Percentiles rank a stretch among this genome's conserved stretches.
These are phyloP conservation scores for Fusarium sp. DNA, from an alignment of 2,329 filamentous ascomycete genomes.

Conservation along the genomic window DNA sequence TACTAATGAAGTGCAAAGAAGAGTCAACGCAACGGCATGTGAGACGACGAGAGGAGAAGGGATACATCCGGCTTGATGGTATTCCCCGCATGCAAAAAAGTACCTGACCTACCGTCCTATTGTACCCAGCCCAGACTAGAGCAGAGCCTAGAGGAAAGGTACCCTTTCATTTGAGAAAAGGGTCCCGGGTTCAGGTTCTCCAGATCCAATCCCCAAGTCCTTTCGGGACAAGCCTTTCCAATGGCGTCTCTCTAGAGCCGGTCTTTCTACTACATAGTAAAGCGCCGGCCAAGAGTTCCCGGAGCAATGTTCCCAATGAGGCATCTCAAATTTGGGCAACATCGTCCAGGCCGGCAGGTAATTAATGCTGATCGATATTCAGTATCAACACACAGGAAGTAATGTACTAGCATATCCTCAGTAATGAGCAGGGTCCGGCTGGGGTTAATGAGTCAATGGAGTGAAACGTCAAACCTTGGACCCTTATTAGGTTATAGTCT, in stretches of 20 bases:
- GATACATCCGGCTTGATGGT: constrained; percentile 35
- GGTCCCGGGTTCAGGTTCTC: constrained; percentile 16
- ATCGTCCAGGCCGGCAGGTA: neutral
- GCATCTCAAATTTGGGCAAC: constrained; percentile 25
- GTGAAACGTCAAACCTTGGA: constrained; percentile 21
- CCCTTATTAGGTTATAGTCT: neutral
- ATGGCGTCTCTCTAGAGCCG: constrained; percentile 2
- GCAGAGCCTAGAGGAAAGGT: neutral
- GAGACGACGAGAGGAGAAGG: constrained; percentile 24
- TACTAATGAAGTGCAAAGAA: constrained; percentile 26
- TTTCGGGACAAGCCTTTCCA: constrained; percentile 37
- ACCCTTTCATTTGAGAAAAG: constrained; percentile 3
- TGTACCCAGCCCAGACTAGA: neutral
- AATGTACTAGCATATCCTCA: constrained; percentile 9
- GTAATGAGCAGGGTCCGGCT: neutral
- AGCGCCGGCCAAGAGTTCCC: constrained; percentile 14
- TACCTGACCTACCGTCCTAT: constrained; percentile 30
- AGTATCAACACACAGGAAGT: neutral
- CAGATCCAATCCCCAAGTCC: constrained; percentile 38
- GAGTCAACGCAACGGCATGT: constrained; percentile 34
- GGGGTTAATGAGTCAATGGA: constrained; percentile 6
- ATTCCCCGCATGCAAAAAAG: constrained; percentile 36
- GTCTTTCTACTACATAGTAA: neutral
- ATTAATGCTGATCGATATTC: neutral
- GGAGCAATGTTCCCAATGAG: constrained; percentile 37